Conservation (phyloP, 2,329 filamentous ascomycete species). For the Ophiobolus disseminans region DNA sequence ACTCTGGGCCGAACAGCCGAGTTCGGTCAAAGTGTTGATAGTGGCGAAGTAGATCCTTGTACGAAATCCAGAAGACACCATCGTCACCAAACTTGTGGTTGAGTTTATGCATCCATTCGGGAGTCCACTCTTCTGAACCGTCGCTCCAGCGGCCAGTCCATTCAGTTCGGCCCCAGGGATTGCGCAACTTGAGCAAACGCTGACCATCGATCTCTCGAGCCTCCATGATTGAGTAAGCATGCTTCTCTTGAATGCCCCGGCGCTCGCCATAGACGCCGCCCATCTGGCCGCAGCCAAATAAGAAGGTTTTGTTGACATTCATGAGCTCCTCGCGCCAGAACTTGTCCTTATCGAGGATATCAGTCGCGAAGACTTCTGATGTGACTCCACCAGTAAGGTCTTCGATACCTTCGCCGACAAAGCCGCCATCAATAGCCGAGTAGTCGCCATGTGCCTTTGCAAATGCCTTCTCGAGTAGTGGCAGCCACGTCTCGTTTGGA, state of each 20-base stretch:
- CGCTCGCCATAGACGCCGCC: conserved; percentile 68
- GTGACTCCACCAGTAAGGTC: conserved; percentile 73
- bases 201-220: conserved; percentile 67
- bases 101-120: conserved; percentile 76
- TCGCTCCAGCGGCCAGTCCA: conserved; percentile 86
- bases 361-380: conserved; percentile 70
- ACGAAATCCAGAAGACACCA: conserved; percentile 70
- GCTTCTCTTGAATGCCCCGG: conserved; percentile 54
- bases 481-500: conserved; percentile 83
- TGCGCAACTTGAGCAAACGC: conserved; percentile 60
- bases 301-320: conserved; percentile 80
- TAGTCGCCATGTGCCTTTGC: conserved; percentile 87
- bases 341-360: conserved; percentile 77
- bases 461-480: conserved; percentile 81
- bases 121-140: conserved; percentile 83
- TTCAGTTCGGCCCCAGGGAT: conserved; percentile 82
- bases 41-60: conserved; percentile 64
- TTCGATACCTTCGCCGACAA: conserved; percentile 68
- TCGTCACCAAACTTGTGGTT: conserved; percentile 79
- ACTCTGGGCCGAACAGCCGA: conserved; percentile 65
- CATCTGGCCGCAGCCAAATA: conserved; percentile 75
- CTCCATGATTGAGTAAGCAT: conserved; percentile 67
- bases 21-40: conserved; percentile 68
- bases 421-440: conserved; percentile 75
- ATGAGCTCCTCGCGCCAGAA: conserved; percentile 86